phyloP scores from a whole-genome alignment of 352 stramenopile species.

The Phytophthora multivora region DNA sequence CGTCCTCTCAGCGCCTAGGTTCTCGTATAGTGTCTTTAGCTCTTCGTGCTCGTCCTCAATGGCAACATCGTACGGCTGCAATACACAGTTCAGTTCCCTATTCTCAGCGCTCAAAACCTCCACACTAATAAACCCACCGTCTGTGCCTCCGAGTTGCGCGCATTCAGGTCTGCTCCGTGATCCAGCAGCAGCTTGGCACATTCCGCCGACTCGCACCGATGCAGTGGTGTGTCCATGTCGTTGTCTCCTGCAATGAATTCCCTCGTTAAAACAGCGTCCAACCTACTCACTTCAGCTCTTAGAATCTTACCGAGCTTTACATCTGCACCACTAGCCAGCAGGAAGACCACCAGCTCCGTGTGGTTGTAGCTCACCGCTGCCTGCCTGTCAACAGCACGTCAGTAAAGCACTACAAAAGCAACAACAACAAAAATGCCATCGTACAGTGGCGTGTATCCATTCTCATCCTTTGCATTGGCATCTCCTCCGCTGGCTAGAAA shows the following conservation, averaged over 20 bases:
- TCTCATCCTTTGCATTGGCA: constrained; percentile 63
- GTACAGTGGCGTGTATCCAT: constrained; percentile 73
- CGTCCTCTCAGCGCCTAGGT: constrained; percentile 57
- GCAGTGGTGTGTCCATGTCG: constrained; percentile 69
- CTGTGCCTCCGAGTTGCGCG: constrained; percentile 60
- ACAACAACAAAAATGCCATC: no score
- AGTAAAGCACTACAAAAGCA: not conserved
- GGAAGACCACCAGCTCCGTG: constrained; percentile 55
- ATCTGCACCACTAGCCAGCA: constrained; percentile 50
- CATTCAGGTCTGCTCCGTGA: constrained; percentile 62
- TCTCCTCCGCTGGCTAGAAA: constrained; percentile 55
- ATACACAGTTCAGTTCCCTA: not conserved
- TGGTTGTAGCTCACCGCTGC: constrained; percentile 76
- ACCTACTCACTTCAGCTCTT: not conserved
- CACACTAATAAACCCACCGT: constrained; percentile 37
- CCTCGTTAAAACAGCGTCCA: not conserved
- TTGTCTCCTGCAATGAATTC: constrained; percentile 46
- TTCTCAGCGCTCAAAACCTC: not conserved
- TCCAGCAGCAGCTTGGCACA: constrained; percentile 61
- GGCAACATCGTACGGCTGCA: constrained; percentile 59
- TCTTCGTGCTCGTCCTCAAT: constrained; percentile 70
- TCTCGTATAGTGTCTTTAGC: constrained; percentile 52
- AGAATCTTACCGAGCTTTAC: constrained; percentile 42
- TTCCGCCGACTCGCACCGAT: constrained; percentile 65
- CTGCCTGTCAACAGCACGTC: constrained; percentile 34